Base-by-base conservation (phyloP, 2,329 filamentous ascomycete species). In the Phialocephala subalpina region DNA sequence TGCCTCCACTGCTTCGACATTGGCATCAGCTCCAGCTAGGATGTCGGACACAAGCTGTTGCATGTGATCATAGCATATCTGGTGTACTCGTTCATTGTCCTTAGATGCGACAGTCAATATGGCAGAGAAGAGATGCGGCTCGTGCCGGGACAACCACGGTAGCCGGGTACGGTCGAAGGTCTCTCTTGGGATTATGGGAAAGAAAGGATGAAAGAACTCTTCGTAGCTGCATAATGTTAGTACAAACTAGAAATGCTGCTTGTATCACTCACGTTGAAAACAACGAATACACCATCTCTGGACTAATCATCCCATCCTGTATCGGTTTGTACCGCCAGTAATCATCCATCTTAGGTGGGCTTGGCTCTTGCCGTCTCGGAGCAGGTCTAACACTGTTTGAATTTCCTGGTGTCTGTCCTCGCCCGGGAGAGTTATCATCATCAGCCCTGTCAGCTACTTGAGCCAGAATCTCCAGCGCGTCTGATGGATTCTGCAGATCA, bases 21-120 rank as follows among this genome's bases (percentile, higher is more conserved):
- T 88, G 27, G 87, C 88, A 58, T 90, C 87, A 4, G 87, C 86
- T 3, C 89, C 89, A 57, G 89, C 88, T 22, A 90, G 85, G 20
- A 93, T 83, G 38, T 85, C 84, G 0, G 89, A 90, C 8, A 92
- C 87, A 18, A 92, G 80, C 35, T 83, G 83, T 70, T 91, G 89
- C 88, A 92, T 92, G 70, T 92, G 86, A 63, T 87, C 85, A 22
- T 89, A 87, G 73, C 90, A 92, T 47, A 86, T 83, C 68, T 87
- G 86, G 70, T 91, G 90, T 0, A 90, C 84, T 55, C 86, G 81
- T 2, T 86, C 84, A 71, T 90, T 86, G 72, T 93, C 90, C 76
- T 92, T 90, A 8, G 90, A 91, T 3, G 89, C 87, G 58, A 93
- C 89, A 1, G 90, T 89, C 3, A 93, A 80, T 2, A 92, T 87